phyloP scores from a whole-genome alignment of 768 basidiomycete species.

The Hygrocybe coccinea region DNA sequence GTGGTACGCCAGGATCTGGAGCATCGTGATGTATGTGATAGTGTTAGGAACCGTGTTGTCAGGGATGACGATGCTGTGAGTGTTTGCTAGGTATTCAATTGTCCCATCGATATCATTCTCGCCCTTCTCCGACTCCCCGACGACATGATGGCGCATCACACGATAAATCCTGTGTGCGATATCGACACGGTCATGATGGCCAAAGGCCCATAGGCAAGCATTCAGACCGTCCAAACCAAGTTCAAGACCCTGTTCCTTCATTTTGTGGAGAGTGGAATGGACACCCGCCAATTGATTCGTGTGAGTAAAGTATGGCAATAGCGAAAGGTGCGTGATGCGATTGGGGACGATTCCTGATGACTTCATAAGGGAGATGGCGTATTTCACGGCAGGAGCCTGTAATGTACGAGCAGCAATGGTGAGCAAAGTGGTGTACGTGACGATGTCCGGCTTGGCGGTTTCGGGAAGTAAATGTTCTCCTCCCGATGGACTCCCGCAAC shows the following conservation, averaged over 20 bases:
- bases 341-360: slow-evolving; percentile 53
- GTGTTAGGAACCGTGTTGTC: slow-evolving; percentile 49
- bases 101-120: slow-evolving; percentile 35
- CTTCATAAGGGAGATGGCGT: slow-evolving; percentile 50
- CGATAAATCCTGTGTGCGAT: slow-evolving; percentile 60
- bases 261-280: slow-evolving; percentile 48
- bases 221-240: slow-evolving; percentile 67
- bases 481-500: slow-evolving; percentile 12
- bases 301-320: slow-evolving; percentile 52
- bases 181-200: slow-evolving; percentile 46
- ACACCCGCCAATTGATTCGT: slow-evolving; percentile 48
- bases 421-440: slow-evolving; percentile 66
- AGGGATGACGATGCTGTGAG: slow-evolving; percentile 45
- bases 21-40: slow-evolving; percentile 61
- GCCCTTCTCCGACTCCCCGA: slow-evolving; percentile 31
- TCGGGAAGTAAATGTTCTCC: slow-evolving; percentile 6
- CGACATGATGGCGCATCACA: slow-evolving; percentile 50
- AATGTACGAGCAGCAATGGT: slow-evolving; percentile 55
- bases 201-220: slow-evolving; percentile 66
- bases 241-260: slow-evolving; percentile 46
- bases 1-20: slow-evolving; percentile 67
- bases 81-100: slow-evolving; percentile 34
- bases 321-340: slow-evolving; percentile 55
- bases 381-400: slow-evolving; percentile 39
- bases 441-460: slow-evolving; percentile 51